These are phyloP conservation scores for Aspergillus caelatus DNA, from an alignment of 2,329 filamentous ascomycete species.

Conservation along the genomic window DNA sequence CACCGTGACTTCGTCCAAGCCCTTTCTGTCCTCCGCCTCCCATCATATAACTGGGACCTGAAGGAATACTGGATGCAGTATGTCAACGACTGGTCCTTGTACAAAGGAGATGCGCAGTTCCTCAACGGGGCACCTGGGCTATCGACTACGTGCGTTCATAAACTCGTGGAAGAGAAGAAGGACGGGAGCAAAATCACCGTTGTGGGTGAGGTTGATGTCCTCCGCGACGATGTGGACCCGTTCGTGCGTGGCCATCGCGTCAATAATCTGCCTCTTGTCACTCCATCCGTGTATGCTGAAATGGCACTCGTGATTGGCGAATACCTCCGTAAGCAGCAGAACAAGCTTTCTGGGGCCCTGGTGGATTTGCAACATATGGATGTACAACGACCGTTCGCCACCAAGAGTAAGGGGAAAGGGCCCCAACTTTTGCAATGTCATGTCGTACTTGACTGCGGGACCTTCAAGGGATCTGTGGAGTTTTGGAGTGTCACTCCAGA, in stretches of 20 bases:
- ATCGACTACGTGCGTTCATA: constrained; percentile 24
- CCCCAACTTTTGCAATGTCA: constrained; percentile 1
- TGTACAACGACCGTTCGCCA: background rate
- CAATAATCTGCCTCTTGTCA: background rate
- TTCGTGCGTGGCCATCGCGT: constrained; percentile 1
- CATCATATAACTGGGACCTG: constrained; percentile 43
- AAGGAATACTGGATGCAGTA: constrained; percentile 47
- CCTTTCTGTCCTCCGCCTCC: constrained; percentile 38
- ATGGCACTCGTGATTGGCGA: background rate
- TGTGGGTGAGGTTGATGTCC: background rate
- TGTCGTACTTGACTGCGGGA: constrained; percentile 15
- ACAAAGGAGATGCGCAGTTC: constrained; percentile 34
- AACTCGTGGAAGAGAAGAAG: constrained; percentile 30
- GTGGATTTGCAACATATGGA: constrained; percentile 1
- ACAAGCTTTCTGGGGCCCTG: background rate
- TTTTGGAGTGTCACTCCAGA: constrained; percentile 41
- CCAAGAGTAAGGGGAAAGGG: background rate
- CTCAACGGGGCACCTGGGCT: constrained; percentile 18
- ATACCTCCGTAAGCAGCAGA: background rate
- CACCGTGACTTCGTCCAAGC: constrained; percentile 42
- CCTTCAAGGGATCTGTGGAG: constrained; percentile 34
- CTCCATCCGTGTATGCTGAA: background rate
- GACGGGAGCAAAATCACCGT: background rate
- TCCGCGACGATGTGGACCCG: background rate
- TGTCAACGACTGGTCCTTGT: constrained; percentile 38